phyloP scores from a whole-genome alignment of 2,329 filamentous ascomycete species.

The Xylariales sp. region DNA sequence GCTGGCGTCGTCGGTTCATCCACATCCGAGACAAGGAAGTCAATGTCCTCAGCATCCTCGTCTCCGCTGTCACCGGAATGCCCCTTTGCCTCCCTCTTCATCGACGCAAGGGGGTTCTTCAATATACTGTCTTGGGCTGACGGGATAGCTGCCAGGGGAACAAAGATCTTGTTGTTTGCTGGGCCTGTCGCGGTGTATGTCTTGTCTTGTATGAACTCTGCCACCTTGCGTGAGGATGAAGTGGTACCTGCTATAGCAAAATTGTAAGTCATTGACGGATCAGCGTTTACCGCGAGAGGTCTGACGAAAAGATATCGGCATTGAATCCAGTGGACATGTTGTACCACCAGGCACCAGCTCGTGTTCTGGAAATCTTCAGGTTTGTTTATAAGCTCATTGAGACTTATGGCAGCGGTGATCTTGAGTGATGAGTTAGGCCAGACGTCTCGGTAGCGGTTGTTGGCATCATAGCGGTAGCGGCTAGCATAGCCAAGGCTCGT shows the following conservation, averaged over 20 bases:
- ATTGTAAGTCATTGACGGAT: neutral
- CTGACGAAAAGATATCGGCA: constrained; percentile 73
- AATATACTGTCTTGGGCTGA: constrained; percentile 8
- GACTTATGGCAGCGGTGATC: constrained; percentile 56
- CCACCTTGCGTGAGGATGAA: no score
- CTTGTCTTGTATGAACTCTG: constrained; percentile 20
- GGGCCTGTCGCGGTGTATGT: constrained; percentile 14
- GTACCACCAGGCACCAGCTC: constrained; percentile 64
- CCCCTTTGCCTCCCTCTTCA: constrained; percentile 19
- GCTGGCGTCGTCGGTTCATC: constrained; percentile 9
- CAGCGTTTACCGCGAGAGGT: neutral
- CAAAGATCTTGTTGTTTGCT: constrained; percentile 12
- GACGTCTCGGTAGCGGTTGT: constrained; percentile 1
- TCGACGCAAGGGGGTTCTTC: neutral
- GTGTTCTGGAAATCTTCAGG: constrained; percentile 54
- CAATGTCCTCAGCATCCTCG: constrained; percentile 35
- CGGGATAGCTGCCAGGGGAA: constrained; percentile 30
- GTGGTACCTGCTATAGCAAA: neutral
- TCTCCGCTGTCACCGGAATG: constrained; percentile 35
- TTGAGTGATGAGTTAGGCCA: constrained; percentile 68
- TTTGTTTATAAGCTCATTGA: constrained; percentile 82
- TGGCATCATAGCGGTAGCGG: no score
- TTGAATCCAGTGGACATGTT: constrained; percentile 80
- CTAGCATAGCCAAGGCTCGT: constrained; percentile 51
- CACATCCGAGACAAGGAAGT: constrained; percentile 32